Base-by-base conservation (phyloP, 768 basidiomycete species). In the Pisolithus orientalis region DNA sequence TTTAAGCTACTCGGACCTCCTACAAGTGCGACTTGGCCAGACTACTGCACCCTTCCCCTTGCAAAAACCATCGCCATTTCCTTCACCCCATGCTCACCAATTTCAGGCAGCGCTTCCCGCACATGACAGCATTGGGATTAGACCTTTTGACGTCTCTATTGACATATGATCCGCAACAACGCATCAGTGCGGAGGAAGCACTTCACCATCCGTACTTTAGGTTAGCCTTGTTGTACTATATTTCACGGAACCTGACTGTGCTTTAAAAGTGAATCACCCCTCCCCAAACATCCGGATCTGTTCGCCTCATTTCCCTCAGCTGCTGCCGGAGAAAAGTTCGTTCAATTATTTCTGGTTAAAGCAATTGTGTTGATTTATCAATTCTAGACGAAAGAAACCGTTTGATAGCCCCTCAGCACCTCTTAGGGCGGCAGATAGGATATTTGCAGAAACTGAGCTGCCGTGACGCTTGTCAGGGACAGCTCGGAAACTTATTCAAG, bases 1-100 rank as follows among this genome's bases (percentile, higher is more conserved):
- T 95, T 96, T 75, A 93, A 88, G 65, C 81, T 98, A 6, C 80
- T 98, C 2, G 96, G 96, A 0, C 84, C 90, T n/a, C 96, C 96
- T 1, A 94, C 91, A 2, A 81, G 78, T 32, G 76, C 79, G 43
- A 80, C 84, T 2, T 98, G 96, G 96, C 90, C 93, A 0, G 86
- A 87, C 5, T 96, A 87, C 68, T 75, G 76, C 29, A 72, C 73
- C 1, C 77, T 97, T 16, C 94, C 95, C 8, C 71, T 94, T 27
- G 78, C 90, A 13, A 92, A 92, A 64, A 85, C 84, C 0, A 72
- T 98, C 53, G 81, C 76, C 1, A 72, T 90, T 24, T 88, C 90
- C 25, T 77, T 77, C 87, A 1, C 83, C 86, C 21, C 87, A 90
- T 59, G 78, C 83, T 7, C 78, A 78, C 39, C 83, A 86, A 55